These are phyloP conservation scores for Kalanchoe fedtschenkoi DNA, from an alignment of 164 flowering plant genomes.

Conservation along the genomic window DNA sequence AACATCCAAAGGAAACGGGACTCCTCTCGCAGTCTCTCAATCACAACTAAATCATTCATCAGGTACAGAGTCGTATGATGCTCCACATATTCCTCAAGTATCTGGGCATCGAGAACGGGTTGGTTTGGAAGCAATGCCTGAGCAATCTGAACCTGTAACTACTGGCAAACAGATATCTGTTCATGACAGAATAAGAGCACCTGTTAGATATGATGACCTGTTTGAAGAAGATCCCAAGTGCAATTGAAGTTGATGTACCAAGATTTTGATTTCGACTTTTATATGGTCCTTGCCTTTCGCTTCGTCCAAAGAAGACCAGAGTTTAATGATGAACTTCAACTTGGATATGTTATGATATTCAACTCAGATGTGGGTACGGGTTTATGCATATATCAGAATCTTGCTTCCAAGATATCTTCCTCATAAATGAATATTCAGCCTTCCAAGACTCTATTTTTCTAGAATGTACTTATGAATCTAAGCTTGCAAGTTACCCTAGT, in stretches of 20 bases:
- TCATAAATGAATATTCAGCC: too few relatives aligned
- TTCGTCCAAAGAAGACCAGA: too few relatives aligned
- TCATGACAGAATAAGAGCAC: conserved; percentile 56
- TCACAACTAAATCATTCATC: conserved; percentile 11
- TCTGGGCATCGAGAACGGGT: neutral
- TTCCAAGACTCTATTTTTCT: too few relatives aligned
- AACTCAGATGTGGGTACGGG: too few relatives aligned
- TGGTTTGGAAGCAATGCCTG: neutral
- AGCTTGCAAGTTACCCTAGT: too few relatives aligned
- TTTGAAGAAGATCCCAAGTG: conserved; percentile 23
- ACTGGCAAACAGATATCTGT: conserved; percentile 32
- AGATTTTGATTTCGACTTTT: neutral
- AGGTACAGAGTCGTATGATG: conserved; percentile 10
- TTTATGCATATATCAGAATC: too few relatives aligned
- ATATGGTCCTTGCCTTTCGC: neutral
- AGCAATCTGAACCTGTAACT: conserved; percentile 8
- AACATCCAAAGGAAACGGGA: conserved; percentile 11
- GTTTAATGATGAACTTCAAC: too few relatives aligned
- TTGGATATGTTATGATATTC: too few relatives aligned
- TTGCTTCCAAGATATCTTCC: too few relatives aligned
- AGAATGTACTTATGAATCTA: too few relatives aligned
- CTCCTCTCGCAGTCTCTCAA: conserved; percentile 8
- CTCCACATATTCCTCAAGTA: conserved; percentile 11
- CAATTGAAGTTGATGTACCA: neutral
- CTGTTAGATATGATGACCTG: conserved; percentile 64